Evolutionary conservation across 352 stramenopile species (phyloP).

Genomic region (Pythium dissimile): DNA sequence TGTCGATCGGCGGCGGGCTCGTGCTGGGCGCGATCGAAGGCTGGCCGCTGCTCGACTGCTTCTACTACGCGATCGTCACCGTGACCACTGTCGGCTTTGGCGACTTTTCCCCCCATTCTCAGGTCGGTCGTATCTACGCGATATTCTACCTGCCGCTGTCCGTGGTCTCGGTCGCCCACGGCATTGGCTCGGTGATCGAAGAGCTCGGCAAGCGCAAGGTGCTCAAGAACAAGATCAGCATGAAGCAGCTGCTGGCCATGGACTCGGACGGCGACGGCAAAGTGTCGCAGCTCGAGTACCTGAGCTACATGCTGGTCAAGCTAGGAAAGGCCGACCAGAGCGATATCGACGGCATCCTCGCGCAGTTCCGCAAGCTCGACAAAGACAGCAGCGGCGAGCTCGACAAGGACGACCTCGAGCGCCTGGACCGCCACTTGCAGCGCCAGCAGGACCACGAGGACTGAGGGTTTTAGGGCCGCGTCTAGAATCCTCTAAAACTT

Average conservation of each 20-base stretch:
- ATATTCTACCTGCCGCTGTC: slow-evolving; percentile 83
- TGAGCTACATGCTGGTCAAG: slow-evolving; percentile 74
- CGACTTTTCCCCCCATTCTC: slow-evolving; percentile 64
- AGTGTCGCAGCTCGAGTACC: slow-evolving; percentile 62
- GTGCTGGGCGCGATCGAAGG: slow-evolving; percentile 57
- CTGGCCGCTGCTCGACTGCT: slow-evolving; percentile 75
- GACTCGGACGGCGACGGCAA: slow-evolving; percentile 64
- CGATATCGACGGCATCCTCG: slow-evolving; percentile 59
- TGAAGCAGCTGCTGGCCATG: slow-evolving; percentile 71
- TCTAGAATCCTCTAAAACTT: too few relatives aligned
- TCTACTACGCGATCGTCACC: slow-evolving; percentile 91
- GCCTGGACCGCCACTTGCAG: slow-evolving; percentile 53
- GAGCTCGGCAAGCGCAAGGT: slow-evolving; percentile 51
- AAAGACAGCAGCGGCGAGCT: slow-evolving; percentile 63
- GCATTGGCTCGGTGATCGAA: slow-evolving; percentile 64
- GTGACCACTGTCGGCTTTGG: slow-evolving; percentile 89
- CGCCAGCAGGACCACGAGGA: slow-evolving; percentile 26
- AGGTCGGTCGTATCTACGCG: slow-evolving; percentile 62
- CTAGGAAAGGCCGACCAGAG: slow-evolving; percentile 66
- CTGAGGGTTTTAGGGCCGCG: background rate
- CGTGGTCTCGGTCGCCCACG: slow-evolving; percentile 61
- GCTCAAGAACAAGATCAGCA: slow-evolving; percentile 71
- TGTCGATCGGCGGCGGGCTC: slow-evolving; percentile 48
- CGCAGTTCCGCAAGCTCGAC: slow-evolving; percentile 65
- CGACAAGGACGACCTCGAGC: slow-evolving; percentile 61